Base-by-base conservation (phyloP, 2,329 filamentous ascomycete genomes). In the Pseudomassariella vexata region DNA sequence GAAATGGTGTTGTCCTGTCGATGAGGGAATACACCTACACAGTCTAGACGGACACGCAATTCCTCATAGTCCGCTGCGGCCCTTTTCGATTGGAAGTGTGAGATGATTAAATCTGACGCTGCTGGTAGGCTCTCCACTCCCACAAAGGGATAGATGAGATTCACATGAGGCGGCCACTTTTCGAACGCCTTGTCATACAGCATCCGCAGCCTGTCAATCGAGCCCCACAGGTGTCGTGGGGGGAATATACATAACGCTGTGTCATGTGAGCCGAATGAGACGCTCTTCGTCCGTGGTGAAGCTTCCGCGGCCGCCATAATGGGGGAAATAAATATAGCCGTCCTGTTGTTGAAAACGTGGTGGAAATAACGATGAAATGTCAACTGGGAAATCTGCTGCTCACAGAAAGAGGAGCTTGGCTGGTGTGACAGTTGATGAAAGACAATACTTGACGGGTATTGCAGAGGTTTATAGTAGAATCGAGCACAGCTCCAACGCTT, bases 141-240 rank as follows among this genome's bases (percentile, higher is more conserved):
- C 6, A 81, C 73, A 48, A 82, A 84, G 0, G 79, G 80, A 47
- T 83, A 83, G 15, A 82, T 45, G 17, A 84, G 53, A 42, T 82
- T 84, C 45, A 83, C 49, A 44, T 83, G 79, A 9, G 78, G 73
- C 4, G 79, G 77, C 79, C 80, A 84, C 53, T 65, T 73, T 17
- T 60, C 60, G 41, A 70, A 72, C 1, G 69, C 65, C 38, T 74
- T 75, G 52, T 84, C 79, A 53, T 83, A 78, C 9, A 77, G 57
- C n/a, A 60, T 63, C 26, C 79, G 70, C 3, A 85, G 53, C 10
- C 58, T 56, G 42, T 82, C 65, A 31, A 79, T 50, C 4, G 66
- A 45, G 2, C 58, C 39, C 59, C 69, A 73, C 21, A 69, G 48
- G 29, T 59, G 42, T 15, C 45, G 42, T 0, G 76, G 73, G 3